These are phyloP conservation scores for Dipteronia sinensis DNA, from an alignment of 345 rosid genomes.

Conservation along the genomic window DNA sequence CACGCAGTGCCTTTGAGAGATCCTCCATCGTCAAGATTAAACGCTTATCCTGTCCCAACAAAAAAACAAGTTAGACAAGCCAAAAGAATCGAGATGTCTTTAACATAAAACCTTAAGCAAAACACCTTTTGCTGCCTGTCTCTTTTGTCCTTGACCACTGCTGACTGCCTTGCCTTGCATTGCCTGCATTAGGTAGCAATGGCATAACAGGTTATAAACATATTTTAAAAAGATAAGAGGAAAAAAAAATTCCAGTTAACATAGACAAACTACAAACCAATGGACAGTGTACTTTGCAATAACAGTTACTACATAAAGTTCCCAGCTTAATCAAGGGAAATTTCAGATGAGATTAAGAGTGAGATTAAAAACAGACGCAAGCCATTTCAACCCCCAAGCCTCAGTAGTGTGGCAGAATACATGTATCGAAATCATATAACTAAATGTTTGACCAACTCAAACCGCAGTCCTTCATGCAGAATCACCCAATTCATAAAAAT, in stretches of 20 bases:
- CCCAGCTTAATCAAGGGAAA: neutral
- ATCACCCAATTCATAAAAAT: neutral
- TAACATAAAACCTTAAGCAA: neutral
- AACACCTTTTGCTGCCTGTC: constrained; percentile 93
- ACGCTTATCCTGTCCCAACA: constrained; percentile 74
- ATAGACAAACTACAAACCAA: neutral
- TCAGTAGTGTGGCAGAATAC: too few relatives aligned
- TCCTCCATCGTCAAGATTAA: constrained; percentile 90
- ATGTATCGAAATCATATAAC: neutral
- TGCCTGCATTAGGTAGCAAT: constrained; percentile 47
- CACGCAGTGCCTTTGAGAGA: constrained; percentile 82
- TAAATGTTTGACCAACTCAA: neutral
- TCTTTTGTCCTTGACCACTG: constrained; percentile 88
- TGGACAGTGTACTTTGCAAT: neutral
- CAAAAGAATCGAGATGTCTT: neutral
- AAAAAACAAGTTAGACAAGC: constrained; percentile 18
- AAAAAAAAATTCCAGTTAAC: neutral
- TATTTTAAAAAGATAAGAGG: neutral
- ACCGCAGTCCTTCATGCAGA: neutral
- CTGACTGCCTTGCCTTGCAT: constrained; percentile 87
- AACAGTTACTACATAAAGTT: neutral
- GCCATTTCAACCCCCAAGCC: neutral
- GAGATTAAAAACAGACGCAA: neutral
- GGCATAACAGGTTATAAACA: neutral
- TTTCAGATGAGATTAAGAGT: neutral